Base-by-base conservation (phyloP, 2,329 filamentous ascomycete species). In the Sclerotinia glacialis region DNA sequence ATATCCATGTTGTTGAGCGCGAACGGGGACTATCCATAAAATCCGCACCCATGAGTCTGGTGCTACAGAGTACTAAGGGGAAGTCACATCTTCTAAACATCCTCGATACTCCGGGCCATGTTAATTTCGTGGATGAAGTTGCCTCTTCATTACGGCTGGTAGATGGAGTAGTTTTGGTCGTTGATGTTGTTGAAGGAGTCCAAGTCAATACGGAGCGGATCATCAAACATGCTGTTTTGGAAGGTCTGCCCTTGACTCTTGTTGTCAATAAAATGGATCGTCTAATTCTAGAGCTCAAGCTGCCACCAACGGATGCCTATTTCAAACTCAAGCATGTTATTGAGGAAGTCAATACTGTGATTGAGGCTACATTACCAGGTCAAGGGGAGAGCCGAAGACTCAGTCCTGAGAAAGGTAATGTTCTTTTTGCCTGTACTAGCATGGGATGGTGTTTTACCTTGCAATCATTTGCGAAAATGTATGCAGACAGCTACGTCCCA, bases 271-370 rank as follows among this genome's bases (percentile, higher is more conserved):
- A 99, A 81, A 90, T 99, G 87, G 95, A 99, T 74, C 88, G 95
- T 31, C 81, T 99, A 68, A 97, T 99, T 69, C 80, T 99, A 55
- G 95, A 99, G 79, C 83, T 99, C 61, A 96, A 96, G 78, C 84
- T 99, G 18, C 95, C 95, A 2, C 95, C 95, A 2, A 92, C 89
- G 71, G 95, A 99, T 76, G 95, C 95, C 16, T 99, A 99, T 80
- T 98, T 97, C 83, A 99, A 99, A 83, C 83, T 99, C 65, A 98
- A 97, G 80, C 93, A 98, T 77, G 93, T 97, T n/a, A 87, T 99
- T 64, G 95, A 99, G 78, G 92, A 98, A 78, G 93, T 99, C 78
- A 99, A 99, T 79, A 97, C 92, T 0, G 82, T 95, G 72, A 98
- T 99, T 74, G 92, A 96, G 76, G 93, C 91, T 76, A 90, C 91